Evolutionary conservation across 2,329 filamentous ascomycete species (phyloP).

Genomic region (Pyrenophora tritici-repentis): DNA sequence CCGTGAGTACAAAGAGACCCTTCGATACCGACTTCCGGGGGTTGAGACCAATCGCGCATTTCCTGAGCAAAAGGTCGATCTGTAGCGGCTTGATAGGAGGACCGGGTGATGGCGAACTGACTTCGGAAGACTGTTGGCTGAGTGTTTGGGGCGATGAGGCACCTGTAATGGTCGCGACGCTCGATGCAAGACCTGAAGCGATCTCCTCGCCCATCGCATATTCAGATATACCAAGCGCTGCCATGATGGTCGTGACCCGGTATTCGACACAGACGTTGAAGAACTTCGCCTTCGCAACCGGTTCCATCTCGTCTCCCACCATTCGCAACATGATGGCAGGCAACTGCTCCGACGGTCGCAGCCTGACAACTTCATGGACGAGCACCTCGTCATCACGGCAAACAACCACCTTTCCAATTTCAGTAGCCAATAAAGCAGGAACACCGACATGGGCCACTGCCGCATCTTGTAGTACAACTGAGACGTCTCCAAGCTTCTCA

Average conservation of each 20-base stretch:
- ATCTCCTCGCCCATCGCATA: conserved; percentile 69
- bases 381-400: conserved; percentile 74
- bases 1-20: conserved; percentile 75
- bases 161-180: conserved; percentile 76
- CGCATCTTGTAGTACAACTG: conserved; percentile 34
- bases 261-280: conserved; percentile 89
- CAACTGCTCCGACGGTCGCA: conserved; percentile 48
- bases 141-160: conserved; percentile 57
- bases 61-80: conserved; percentile 75
- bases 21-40: conserved; percentile 77
- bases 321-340: conserved; percentile 85
- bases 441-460: conserved; percentile 70
- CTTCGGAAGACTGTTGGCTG: conserved; percentile 37
- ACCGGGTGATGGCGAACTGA: conserved; percentile 25
- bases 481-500: conserved; percentile 68
- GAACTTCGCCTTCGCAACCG: conserved; percentile 84
- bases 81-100: conserved; percentile 53
- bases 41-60: conserved; percentile 84
- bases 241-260: conserved; percentile 80
- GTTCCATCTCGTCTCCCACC: conserved; percentile 93
- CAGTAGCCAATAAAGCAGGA: conserved; percentile 80
- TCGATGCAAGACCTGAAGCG: conserved; percentile 75
- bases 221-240: conserved; percentile 71
- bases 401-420: conserved; percentile 66
- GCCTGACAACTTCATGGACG: conserved; percentile 63